phyloP scores from a whole-genome alignment of 2,329 filamentous ascomycete species.

The Sclerotinia minor region DNA sequence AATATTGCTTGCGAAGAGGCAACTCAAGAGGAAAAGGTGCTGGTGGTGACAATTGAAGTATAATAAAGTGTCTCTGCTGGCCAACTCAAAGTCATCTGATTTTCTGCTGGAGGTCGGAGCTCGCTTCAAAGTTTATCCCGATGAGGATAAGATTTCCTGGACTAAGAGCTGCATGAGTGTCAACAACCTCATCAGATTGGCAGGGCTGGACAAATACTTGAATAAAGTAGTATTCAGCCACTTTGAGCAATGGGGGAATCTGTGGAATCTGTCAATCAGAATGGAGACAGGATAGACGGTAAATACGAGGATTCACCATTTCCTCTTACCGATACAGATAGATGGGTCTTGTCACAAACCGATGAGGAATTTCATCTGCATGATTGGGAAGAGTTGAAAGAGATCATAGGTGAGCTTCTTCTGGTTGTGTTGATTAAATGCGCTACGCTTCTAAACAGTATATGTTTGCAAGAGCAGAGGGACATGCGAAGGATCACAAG shows the following conservation, averaged over 20 bases:
- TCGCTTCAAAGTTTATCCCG: conserved; percentile 21
- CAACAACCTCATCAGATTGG: conserved; percentile 13
- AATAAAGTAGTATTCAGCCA: conserved; percentile 24
- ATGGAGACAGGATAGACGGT: conserved; percentile 3
- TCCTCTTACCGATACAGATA: conserved; percentile 60
- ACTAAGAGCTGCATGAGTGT: background rate
- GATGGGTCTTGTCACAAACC: conserved; percentile 58
- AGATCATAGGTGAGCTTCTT: conserved; percentile 59
- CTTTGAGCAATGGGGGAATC: conserved; percentile 15
- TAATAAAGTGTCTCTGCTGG: conserved; percentile 5
- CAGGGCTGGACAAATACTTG: conserved; percentile 23
- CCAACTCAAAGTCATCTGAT: conserved; percentile 3
- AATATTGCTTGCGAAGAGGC: background rate
- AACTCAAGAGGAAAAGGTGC: background rate
- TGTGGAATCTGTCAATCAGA: conserved; percentile 11
- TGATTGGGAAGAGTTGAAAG: conserved; percentile 71
- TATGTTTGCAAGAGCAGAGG: background rate
- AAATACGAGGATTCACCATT: conserved; percentile 48
- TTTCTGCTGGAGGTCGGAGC: conserved; percentile 18
- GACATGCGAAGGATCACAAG: conserved; percentile 5
- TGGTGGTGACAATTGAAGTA: background rate
- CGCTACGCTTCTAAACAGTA: background rate
- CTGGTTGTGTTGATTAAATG: background rate
- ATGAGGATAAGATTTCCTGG: conserved; percentile 24
- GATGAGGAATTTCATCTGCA: conserved; percentile 72